Base-by-base conservation (phyloP, 352 stramenopile genomes). In the Phytophthora uliginosa region DNA sequence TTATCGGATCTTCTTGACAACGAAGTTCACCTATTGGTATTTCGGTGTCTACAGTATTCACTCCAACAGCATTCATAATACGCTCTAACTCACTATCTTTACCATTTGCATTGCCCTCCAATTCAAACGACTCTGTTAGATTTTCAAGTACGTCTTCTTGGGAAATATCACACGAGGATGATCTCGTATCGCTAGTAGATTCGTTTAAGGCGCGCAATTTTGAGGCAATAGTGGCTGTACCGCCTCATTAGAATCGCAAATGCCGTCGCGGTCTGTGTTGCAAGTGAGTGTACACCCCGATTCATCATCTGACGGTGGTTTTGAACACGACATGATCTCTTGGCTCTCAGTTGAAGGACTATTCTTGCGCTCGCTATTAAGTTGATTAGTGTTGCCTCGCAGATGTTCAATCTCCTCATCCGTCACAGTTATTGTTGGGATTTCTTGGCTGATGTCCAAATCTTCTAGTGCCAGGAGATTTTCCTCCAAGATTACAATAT, bases 41-140 rank as follows among this genome's bases (percentile, higher is more conserved):
- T 31, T 31, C 26, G 26, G 26, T 4, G 22, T 63, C 51, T 3
- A 53, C 7, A 40, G 56, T 4, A 10, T 53, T n/a, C 4, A 20
- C 36, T 15, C 22, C 38, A 7, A 38, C 56, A 36, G 13, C 6
- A 42, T 63, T 63, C 1, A 52, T 34, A 7, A 15, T 24, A n/a
- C 52, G 7, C 24, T 50, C 17, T 18, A 63, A 9, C 52, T 53
- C 52, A 38, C 52, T 12, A 26, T 45, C 20, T 6, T 15, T 17
- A 59, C 52, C 24, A 53, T n/a, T 7, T 8, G 13, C 3, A 24
- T 52, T 38, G 1, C 22, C 20, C 8, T 63, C 13, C 17, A 63
- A 18, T 22, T 63, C 56, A 40, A 63, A 63, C 6, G 36, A 63
- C 4, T 63, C 36, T 22, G 45, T 38, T n/a, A 55, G 31, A 36